Percentiles rank a stretch among this genome's conserved stretches.
These are phyloP conservation scores for Lipomyces starkeyi DNA, from an alignment of 805 yeast genomes.

Conservation along the genomic window DNA sequence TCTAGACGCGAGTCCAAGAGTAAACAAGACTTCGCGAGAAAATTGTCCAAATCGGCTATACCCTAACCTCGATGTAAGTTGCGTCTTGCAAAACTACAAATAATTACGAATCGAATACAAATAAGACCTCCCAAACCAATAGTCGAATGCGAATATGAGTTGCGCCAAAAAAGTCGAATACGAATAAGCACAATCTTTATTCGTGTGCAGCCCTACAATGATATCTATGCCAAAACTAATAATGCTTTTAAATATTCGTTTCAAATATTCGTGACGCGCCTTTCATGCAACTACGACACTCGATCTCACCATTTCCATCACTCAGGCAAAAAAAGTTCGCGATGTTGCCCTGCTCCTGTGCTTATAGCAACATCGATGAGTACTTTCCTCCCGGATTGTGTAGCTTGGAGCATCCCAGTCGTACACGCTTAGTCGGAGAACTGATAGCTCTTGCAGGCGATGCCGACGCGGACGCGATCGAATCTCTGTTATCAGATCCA, in stretches of 20 bases:
- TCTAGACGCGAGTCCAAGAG: no score
- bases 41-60: no score
- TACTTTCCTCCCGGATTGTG: constrained; percentile 44
- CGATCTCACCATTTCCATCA: not conserved
- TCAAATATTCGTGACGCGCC: not conserved
- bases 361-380: constrained; percentile 39
- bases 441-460: constrained; percentile 5
- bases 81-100: no score
- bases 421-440: constrained; percentile 37
- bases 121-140: no score
- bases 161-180: no score
- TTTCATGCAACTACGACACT: not conserved
- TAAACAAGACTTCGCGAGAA: no score
- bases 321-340: not conserved
- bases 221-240: not conserved
- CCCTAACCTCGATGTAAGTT: no score
- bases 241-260: not conserved
- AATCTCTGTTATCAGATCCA: constrained; percentile 25
- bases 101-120: no score
- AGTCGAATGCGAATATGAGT: no score
- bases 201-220: no score
- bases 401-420: constrained; percentile 40
- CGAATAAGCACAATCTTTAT: no score
- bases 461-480: constrained; percentile 23
- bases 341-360: not conserved